Evolutionary conservation across 345 rosid genomes (phyloP).

Genomic region (Balakata baccata): DNA sequence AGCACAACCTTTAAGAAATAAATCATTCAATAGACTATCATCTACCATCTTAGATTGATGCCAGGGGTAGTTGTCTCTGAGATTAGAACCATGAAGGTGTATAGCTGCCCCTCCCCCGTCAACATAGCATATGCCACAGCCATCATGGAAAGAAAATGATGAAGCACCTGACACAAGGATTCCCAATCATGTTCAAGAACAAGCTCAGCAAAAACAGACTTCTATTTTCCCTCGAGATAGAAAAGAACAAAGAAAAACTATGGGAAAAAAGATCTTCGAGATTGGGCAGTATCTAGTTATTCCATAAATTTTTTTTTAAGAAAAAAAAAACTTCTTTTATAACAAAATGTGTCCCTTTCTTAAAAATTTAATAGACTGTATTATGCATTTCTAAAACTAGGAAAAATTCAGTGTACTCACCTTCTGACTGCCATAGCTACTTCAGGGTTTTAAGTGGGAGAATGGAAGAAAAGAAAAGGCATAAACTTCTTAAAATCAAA

Average conservation of each 20-base stretch:
- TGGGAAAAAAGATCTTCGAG: neutral
- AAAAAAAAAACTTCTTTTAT: neutral
- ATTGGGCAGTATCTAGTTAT: neutral
- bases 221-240: neutral
- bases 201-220: neutral
- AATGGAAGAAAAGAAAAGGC: neutral
- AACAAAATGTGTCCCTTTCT: neutral
- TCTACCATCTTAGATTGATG: conserved; percentile 86
- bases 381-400: neutral
- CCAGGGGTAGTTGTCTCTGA: conserved; percentile 88
- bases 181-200: neutral
- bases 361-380: neutral
- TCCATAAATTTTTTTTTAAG: neutral
- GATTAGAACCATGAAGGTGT: conserved; percentile 77
- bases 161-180: conserved; percentile 52
- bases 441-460: neutral
- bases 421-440: neutral
- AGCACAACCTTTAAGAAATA: neutral
- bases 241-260: neutral
- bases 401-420: neutral
- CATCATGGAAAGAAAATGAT: conserved; percentile 62
- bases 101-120: conserved; percentile 74
- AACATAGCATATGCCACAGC: conserved; percentile 72
- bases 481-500: neutral
- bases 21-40: neutral